Evolutionary conservation across 108 stramenopile genomes (phyloP), one percentile per base, ranked within the genome.

Genomic region (Skeletonema menzelii): DNA sequence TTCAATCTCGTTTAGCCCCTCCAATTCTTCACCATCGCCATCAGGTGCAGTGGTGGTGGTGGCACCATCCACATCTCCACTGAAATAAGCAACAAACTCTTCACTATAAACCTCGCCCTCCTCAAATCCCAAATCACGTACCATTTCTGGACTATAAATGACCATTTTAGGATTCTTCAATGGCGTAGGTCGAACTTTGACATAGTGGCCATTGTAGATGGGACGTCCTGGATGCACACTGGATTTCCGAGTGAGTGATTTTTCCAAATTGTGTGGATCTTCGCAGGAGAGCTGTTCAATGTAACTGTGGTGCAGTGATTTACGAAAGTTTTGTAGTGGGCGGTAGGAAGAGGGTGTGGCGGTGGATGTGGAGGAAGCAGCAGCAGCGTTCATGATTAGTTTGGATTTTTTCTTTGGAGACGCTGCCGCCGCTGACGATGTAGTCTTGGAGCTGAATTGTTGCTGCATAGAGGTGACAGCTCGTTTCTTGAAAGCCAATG

Each of bases 131-230:
- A 91, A 53, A 34, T 87, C 76, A 2, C 34, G 1, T 10, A 80
- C 86, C 5, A 88, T 73, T 56, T 91, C 84, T 0, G 76, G 72
- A 62, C 70, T 74, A 14, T 82, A 62, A 26, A 94, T 70, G 0
- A 94, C 77, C 35, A 85, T 64, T 19, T 84, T 76, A 4, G 90
- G 92, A 70, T 91, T 80, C 17, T 63, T 72, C 19, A 94, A 57
- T 13, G 88, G 87, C 0, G 87, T 85, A 0, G 92, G 92, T 59
- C 83, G 56, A 4, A 94, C 92, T 31, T 65, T 30, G 6, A 94
- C 88, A 53, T 88, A 94, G 49, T 94, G 92, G 11, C 92, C 92
- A 69, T 94, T 94, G 64, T 79, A 90, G 30, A 94, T 82, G 1
- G 88, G 92, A 27, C 92, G 82, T 12, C 75, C 76, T 8, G 75